Percentiles rank a stretch among this genome's conserved stretches.
These are phyloP conservation scores for Wickerhamomyces sp. DNA, from an alignment of 1,139 yeast species.

Conservation along the genomic window DNA sequence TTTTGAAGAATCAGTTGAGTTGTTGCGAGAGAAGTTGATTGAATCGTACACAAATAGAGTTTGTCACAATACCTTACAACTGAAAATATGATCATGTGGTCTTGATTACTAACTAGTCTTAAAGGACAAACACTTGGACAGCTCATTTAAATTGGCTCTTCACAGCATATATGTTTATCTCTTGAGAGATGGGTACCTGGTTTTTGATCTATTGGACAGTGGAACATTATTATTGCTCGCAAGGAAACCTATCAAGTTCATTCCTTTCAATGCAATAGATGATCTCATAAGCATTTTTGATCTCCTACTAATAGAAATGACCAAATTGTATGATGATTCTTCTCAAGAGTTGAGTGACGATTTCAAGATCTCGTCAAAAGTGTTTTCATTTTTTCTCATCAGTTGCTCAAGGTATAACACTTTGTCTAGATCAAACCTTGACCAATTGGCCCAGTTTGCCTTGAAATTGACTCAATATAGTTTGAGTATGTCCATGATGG, in stretches of 20 bases:
- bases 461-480: constrained; percentile 10
- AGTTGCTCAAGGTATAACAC: constrained; percentile 5
- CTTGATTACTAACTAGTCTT: not conserved
- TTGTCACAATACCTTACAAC: too few relatives aligned
- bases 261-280: constrained; percentile 3
- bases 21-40: too few relatives aligned
- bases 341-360: constrained; percentile 7
- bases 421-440: constrained; percentile 2
- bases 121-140: not conserved
- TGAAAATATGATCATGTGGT: too few relatives aligned
- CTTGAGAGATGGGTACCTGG: not conserved
- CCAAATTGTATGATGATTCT: constrained; percentile 10
- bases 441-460: constrained; percentile 5
- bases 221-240: not conserved
- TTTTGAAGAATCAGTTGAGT: too few relatives aligned
- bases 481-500: constrained; percentile 12
- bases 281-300: constrained; percentile 13
- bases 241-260: not conserved
- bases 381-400: constrained; percentile 12
- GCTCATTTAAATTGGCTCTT: not conserved
- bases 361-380: constrained; percentile 9
- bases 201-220: not conserved
- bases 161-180: not conserved
- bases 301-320: constrained; percentile 9
- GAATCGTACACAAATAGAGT: too few relatives aligned